Base-by-base conservation (phyloP, 2,329 filamentous ascomycete species). In the Grosmannia serpens region DNA sequence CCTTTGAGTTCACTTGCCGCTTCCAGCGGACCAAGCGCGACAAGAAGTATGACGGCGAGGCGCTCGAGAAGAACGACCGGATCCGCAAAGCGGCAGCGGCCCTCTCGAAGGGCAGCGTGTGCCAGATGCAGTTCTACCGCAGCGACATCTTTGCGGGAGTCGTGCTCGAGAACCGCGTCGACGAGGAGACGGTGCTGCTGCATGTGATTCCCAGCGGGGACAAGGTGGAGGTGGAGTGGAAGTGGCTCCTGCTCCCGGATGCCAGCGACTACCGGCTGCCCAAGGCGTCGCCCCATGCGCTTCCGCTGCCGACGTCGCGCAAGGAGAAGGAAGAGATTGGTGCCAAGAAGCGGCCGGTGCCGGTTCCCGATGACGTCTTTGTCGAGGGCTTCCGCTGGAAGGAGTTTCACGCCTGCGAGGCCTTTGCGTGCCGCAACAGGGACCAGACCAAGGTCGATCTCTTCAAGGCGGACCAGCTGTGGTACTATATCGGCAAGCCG, bases 1-100 rank as follows among this genome's bases (percentile, higher is more conserved):
- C 88, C 1, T 92, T 95, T 66, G 90, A 96, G 68, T 91, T 97
- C 70, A 90, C 88, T 65, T 99, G 94, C 74, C 89, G 91, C 61
- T 96, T 95, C 73, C 94, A 99, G 70, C 84, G 94, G 55, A 84
- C 88, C 17, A 95, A 94, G 75, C 85, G 94, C 66, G 85, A 90
- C 62, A 89, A 87, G 73, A 88, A 87, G 63, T 71, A 85, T 55
- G 83, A 89, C 57, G 80, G 82, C 41, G 83, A 88, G 58, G 74
- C 77, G 1, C 74, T 94, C 61, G 91, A 94, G 66, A 79, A 81
- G 56, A 86, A 88, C 68, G 76, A 82, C 58, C 82, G 84, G 61
- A 81, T 94, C 58, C 79, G 80, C 56, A 79, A 84, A 59, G 86
- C 85, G 50, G 90, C 89, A 1, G 79, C 79, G 57, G 79, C 79